These are phyloP conservation scores for Leccinum longicurvipes DNA, from an alignment of 768 basidiomycete species.

Conservation along the genomic window DNA sequence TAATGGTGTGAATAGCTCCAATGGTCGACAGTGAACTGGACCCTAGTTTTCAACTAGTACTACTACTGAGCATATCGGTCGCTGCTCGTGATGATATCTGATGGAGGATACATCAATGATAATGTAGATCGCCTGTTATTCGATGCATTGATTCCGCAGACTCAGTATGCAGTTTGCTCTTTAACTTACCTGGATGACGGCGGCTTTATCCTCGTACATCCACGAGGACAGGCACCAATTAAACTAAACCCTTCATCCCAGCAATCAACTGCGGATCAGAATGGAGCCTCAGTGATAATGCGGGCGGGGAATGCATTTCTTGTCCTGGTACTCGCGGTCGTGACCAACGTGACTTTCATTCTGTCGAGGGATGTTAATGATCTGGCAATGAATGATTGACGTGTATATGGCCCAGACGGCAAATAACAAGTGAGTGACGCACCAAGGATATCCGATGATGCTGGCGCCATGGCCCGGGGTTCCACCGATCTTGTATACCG, in stretches of 20 bases:
- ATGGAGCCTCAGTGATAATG: conserved; percentile 1
- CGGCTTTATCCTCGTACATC: background rate
- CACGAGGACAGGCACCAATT: background rate
- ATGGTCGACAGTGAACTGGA: conserved; percentile 32
- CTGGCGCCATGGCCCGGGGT: background rate
- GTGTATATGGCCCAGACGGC: no score
- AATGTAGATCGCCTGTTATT: background rate
- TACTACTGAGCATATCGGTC: conserved; percentile 25
- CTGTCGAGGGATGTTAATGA: background rate
- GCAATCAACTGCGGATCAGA: no score
- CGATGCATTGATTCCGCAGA: background rate
- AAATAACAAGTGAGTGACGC: background rate
- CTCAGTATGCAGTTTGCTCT: background rate
- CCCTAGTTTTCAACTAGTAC: conserved; percentile 33
- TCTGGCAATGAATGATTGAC: no score
- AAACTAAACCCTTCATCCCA: background rate
- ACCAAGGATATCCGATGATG: background rate
- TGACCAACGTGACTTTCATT: conserved; percentile 3
- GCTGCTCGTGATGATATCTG: conserved; percentile 1
- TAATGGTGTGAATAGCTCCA: conserved; percentile 33
- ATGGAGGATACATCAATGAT: background rate
- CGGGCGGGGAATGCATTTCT: background rate
- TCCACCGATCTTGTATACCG: background rate
- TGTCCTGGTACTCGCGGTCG: background rate
- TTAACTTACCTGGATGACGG: background rate